Evolutionary conservation across 345 rosid species (phyloP).

Genomic region (Salix viminalis): DNA sequence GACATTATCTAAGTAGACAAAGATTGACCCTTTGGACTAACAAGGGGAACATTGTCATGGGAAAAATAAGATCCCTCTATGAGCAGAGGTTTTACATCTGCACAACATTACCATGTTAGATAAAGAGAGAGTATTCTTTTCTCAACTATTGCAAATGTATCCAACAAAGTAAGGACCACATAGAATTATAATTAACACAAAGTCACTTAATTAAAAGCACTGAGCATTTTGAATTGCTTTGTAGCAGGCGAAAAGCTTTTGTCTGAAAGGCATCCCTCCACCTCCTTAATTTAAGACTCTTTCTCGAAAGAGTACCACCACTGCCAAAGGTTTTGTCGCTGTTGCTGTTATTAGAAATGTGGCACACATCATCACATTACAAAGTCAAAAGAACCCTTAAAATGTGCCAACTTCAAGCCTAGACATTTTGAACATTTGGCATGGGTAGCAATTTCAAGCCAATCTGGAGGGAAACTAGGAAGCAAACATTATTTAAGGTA

Average conservation of each 20-base stretch:
- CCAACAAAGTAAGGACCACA: background rate
- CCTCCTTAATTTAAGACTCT: background rate
- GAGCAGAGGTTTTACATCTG: background rate
- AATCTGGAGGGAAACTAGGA: background rate
- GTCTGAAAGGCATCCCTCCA: background rate
- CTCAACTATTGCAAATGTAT: background rate
- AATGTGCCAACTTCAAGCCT: background rate
- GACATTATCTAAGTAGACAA: background rate
- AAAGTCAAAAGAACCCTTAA: background rate
- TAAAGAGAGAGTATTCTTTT: background rate
- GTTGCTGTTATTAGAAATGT: background rate
- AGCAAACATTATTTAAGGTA: background rate
- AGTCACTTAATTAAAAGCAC: background rate
- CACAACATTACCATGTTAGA: background rate
- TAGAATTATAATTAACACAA: background rate
- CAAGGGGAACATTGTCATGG: background rate
- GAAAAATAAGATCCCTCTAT: background rate
- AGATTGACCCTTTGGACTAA: background rate
- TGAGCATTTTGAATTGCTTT: background rate
- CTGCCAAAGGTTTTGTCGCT: background rate
- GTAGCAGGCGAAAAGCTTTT: background rate
- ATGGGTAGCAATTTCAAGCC: background rate
- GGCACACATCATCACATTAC: background rate
- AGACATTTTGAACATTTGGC: background rate
- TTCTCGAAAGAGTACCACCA: background rate